Base-by-base conservation (phyloP, 2,329 filamentous ascomycete species). In the Rutstroemia sp. region DNA sequence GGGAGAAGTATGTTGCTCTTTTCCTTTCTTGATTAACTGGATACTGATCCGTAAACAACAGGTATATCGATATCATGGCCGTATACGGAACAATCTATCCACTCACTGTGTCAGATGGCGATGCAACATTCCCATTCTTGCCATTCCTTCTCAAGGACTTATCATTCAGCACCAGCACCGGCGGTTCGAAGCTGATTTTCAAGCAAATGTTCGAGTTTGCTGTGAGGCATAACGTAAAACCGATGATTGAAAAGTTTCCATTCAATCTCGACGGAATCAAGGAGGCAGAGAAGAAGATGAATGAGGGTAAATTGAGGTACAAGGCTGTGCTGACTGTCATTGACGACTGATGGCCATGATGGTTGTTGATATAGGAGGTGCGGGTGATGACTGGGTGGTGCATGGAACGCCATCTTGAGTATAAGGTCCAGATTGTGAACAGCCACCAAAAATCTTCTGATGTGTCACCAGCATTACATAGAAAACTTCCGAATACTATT, bases 31-130 rank as follows among this genome's bases (percentile, higher is more conserved):
- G 12, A n/a, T 19, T 27, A 14, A 2, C 3, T 25, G 16, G 12
- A 27, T 27, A 50, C 18, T 23, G 19, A 25, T 10, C 10, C n/a
- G 38, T 19, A 21, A 50, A 50, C 34, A 39, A 8, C 14, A 60
- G 56, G 54, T 89, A 87, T 70, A 73, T 90, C 49, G 66, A 72
- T 8, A 74, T 90, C 23, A 74, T 89, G 50, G 76, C 79, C 52
- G 71, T 77, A 5, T 76, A 80, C 46, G 84, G 85, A 5, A 75
- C 74, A 5, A 81, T 87, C 62, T 78, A 87, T 58, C 82, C 87
- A 67, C 77, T 90, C 48, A 85, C 84, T 16, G 79, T 80, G 1
- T 83, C 85, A 0, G 81, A 86, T 4, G 61, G 59, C 12, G 61
- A 68, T 49, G 47, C 68, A 21, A 59, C 39, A 9, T 65, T 69